Evolutionary conservation across 2,329 filamentous ascomycete genomes (phyloP), one percentile per base, ranked within the genome.

Genomic region (Xenoacremonium recifei): DNA sequence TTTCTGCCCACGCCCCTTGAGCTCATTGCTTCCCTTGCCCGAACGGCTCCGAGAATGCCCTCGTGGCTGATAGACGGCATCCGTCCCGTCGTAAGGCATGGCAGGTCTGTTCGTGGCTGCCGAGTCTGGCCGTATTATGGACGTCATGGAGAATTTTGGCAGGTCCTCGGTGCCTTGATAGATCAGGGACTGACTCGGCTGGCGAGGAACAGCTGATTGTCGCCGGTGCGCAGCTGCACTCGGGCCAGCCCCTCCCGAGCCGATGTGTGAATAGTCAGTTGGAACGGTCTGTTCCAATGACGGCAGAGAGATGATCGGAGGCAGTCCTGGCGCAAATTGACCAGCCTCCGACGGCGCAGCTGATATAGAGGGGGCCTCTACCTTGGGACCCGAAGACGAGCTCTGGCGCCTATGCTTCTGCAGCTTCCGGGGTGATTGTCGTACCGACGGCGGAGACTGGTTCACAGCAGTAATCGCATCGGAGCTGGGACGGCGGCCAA

Each of bases 401-500:
- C 61, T 64, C 3, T 63, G 63, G 4, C 63, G 62, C 30, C 59
- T 60, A 41, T 52, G 60, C 54, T 66, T 70, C 44, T 68, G 67
- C 13, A 68, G 50, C 49, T 66, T 70, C 33, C 61, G 59, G 7
- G 67, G 64, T 9, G 63, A 62, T 40, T 54, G 45, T 45, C 50
- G 53, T 47, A 50, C 54, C 48, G 48, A 56, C n/a, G 56, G 50
- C 30, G 59, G 55, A 29, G 61, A 65, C 44, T 53, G 55, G 16
- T 61, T 54, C 44, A 60, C 40, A 44, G 62, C 42, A 25, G 59
- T 63, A 19, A 65, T 54, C 21, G 69, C 67, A 53, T 75, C 72
- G 40, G 70, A 56, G 54, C 71, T 75, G 55, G 71, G 62, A 42
- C 68, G 71, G 37, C 67, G 66, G 29, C 65, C 65, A 31, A 53